Conservation (phyloP, 169 alveolate species). For the Plasmodium gaboni region DNA sequence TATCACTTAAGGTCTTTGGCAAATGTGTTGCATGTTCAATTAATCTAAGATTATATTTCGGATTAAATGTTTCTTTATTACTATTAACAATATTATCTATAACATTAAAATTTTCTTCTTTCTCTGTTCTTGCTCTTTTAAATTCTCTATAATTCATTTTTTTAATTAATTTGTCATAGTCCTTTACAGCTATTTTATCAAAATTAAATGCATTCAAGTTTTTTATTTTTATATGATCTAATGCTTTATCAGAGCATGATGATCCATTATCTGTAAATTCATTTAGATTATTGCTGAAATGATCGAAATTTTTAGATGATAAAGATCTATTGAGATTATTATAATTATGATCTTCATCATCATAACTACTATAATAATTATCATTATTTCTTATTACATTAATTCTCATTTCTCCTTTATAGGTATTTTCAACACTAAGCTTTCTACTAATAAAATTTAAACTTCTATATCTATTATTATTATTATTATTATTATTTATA, state of each 20-base stretch:
- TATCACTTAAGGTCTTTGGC: slow-evolving; percentile 68
- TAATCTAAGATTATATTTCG: slow-evolving; percentile 78
- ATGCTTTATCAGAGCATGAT: slow-evolving; percentile 30
- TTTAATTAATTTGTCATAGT: slow-evolving; percentile 54
- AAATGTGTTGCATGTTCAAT: slow-evolving; percentile 81
- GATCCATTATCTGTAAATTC: slow-evolving; percentile 67
- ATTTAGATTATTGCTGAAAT: slow-evolving; percentile 25
- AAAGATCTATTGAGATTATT: slow-evolving; percentile 23
- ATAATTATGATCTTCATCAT: slow-evolving; percentile 53
- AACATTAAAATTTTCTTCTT: slow-evolving; percentile 53
- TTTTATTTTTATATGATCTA: slow-evolving; percentile 20
- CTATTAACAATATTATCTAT: slow-evolving; percentile 63
- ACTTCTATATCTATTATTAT: slow-evolving; percentile 5
- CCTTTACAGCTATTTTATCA: slow-evolving; percentile 57
- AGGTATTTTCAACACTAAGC: slow-evolving; percentile 7
- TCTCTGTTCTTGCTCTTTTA: slow-evolving; percentile 30
- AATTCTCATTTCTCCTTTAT: slow-evolving; percentile 41
- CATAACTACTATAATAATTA: slow-evolving; percentile 52
- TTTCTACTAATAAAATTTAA: slow-evolving; percentile 11
- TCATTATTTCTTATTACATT: slow-evolving; percentile 54
- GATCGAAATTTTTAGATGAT: slow-evolving; percentile 37
- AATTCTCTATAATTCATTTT: slow-evolving; percentile 74
- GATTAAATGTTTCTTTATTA: slow-evolving; percentile 70
- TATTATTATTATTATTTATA: slow-evolving; percentile 2
- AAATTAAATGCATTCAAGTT: slow-evolving; percentile 64